These are phyloP conservation scores for Fusarium sp. DNA, from an alignment of 2,329 filamentous ascomycete genomes.

Conservation along the genomic window DNA sequence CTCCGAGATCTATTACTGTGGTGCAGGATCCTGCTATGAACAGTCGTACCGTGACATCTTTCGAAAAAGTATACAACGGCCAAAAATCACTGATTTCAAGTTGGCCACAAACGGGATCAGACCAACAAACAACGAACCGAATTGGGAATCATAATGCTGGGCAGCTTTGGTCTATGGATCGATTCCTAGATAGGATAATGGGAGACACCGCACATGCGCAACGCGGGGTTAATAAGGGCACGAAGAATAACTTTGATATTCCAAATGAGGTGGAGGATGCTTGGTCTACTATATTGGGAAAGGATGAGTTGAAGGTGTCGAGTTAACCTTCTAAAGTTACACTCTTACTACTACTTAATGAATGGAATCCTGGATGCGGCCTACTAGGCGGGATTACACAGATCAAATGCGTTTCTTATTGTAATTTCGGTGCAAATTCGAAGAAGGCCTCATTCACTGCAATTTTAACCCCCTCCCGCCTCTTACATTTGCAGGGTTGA, in stretches of 20 bases:
- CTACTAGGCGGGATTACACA: too few relatives aligned
- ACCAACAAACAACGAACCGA: rapidly evolving
- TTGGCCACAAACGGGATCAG: not conserved
- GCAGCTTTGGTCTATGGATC: conserved; percentile 31
- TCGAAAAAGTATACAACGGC: not conserved
- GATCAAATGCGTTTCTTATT: too few relatives aligned
- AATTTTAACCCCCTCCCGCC: not conserved
- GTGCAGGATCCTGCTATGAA: conserved; percentile 32
- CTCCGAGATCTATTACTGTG: not conserved
- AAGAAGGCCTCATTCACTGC: too few relatives aligned
- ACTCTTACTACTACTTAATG: too few relatives aligned
- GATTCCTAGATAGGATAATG: conserved; percentile 16
- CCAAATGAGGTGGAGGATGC: conserved; percentile 28
- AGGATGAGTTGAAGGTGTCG: not conserved
- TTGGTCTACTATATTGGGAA: conserved; percentile 17
- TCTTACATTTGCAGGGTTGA: too few relatives aligned
- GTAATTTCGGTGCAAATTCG: too few relatives aligned
- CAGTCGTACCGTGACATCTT: not conserved
- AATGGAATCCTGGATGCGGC: too few relatives aligned
- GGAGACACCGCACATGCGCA: rapidly evolving
- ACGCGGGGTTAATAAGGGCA: rapidly evolving
- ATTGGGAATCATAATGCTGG: too few relatives aligned
- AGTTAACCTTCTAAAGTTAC: too few relatives aligned
- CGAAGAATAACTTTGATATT: not conserved
- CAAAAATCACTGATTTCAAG: rapidly evolving